phyloP scores from a whole-genome alignment of 2,329 filamentous ascomycete species.

The Paraphaeosphaeria sporulosa region DNA sequence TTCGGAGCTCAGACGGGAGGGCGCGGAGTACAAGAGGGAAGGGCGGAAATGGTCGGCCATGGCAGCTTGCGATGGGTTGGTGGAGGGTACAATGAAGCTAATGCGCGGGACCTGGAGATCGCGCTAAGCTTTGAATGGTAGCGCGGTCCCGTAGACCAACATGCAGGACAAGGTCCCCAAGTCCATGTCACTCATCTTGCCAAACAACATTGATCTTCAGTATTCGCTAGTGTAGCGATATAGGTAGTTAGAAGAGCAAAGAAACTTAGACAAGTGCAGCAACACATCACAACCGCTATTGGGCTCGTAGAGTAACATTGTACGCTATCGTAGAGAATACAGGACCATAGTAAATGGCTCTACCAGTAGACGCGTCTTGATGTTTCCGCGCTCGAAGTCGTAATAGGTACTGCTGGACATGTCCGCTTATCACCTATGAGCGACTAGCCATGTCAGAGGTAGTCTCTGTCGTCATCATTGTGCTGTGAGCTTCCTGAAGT shows the following conservation, averaged over 20 bases:
- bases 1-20: conserved; percentile 37
- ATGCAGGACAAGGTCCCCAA: background rate
- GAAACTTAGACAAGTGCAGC: too few species aligned
- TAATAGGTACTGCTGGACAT: background rate
- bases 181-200: background rate
- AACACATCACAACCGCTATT: background rate
- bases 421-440: background rate
- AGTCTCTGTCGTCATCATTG: background rate
- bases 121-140: background rate
- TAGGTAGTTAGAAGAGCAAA: background rate
- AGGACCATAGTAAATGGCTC: background rate
- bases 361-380: background rate
- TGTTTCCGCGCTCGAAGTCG: background rate
- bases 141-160: background rate
- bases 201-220: background rate
- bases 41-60: conserved; percentile 31
- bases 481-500: background rate
- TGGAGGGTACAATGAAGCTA: background rate
- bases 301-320: background rate
- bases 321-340: background rate
- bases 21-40: conserved; percentile 31
- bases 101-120: background rate
- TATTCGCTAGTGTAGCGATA: background rate
- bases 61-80: conserved; percentile 3
- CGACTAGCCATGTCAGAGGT: background rate